Percentiles rank a stretch among this genome's conserved stretches.
phyloP scores from a whole-genome alignment of 2,329 filamentous ascomycete genomes.

The Ophiocordyceps polyrhachis-furcata region DNA sequence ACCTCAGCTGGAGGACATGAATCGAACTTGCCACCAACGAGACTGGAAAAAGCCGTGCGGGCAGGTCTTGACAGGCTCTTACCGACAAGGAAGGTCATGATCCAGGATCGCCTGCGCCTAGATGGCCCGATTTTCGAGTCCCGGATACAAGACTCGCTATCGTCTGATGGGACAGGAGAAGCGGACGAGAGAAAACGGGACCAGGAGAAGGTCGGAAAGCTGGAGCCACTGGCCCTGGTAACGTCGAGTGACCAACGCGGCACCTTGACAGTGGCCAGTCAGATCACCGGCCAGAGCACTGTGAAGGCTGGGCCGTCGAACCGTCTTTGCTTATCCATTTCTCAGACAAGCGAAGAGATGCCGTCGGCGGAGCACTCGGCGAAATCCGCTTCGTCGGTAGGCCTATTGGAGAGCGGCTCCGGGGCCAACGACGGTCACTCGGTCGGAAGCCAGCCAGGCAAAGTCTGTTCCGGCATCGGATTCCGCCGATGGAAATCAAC shows the following conservation, averaged over 20 bases:
- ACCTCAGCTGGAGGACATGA: conserved; percentile 1
- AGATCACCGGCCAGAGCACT: no score
- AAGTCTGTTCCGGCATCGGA: neutral
- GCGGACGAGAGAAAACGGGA: neutral
- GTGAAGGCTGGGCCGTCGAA: neutral
- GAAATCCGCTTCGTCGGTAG: conserved; percentile 7
- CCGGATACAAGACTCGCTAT: neutral
- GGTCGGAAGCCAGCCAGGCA: neutral
- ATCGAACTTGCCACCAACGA: conserved; percentile 11
- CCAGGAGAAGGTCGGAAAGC: neutral
- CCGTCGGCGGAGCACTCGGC: conserved; percentile 1
- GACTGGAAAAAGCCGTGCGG: conserved; percentile 11
- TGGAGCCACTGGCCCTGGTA: neutral
- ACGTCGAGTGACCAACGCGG: no score
- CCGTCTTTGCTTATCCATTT: neutral
- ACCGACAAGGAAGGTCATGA: conserved; percentile 1
- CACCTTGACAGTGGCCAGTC: no score
- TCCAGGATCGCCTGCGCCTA: neutral
- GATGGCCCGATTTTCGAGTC: no score
- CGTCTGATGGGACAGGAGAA: neutral
- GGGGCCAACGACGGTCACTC: neutral
- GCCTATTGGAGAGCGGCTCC: conserved; percentile 4
- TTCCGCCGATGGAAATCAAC: conserved; percentile 3
- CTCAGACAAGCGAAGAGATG: neutral
- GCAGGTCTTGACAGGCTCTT: conserved; percentile 4